Evolutionary conservation across 2,329 filamentous ascomycete genomes (phyloP).

Genomic region (Dactylonectria estremocensis): DNA sequence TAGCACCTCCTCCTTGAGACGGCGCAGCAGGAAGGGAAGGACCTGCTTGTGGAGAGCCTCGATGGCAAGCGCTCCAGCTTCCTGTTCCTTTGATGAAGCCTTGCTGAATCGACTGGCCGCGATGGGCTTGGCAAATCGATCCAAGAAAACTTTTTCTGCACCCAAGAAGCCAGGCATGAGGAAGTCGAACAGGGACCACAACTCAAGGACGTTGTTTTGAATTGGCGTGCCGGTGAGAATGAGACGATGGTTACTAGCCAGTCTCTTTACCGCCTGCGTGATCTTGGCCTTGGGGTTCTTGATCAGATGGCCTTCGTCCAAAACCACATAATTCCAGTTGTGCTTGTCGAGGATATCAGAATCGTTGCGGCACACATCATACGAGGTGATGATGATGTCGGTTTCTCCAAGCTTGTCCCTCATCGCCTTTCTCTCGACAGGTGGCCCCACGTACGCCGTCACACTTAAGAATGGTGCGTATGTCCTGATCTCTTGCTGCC

Average conservation of each 20-base stretch:
- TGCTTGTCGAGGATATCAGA: constrained; percentile 86
- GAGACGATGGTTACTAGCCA: constrained; percentile 92
- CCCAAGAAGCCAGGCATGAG: constrained; percentile 98
- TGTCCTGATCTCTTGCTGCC: constrained; percentile 97
- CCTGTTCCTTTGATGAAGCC: constrained; percentile 97
- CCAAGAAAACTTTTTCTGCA: constrained; percentile 94
- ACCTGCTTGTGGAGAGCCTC: constrained; percentile 99
- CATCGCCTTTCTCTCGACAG: constrained; percentile 82
- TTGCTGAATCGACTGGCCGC: constrained; percentile 96
- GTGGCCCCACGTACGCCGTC: constrained; percentile 92
- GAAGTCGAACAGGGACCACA: constrained; percentile 99
- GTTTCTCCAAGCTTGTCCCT: constrained; percentile 80
- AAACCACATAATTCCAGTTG: constrained; percentile 97
- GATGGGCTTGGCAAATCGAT: constrained; percentile 95
- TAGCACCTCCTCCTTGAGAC: constrained; percentile 96
- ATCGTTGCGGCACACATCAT: constrained; percentile 98
- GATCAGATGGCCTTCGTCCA: constrained; percentile 98
- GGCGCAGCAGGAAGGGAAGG: constrained; percentile 93
- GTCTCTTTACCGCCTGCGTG: constrained; percentile 89
- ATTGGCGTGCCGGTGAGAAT: constrained; percentile 98
- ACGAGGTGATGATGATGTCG: constrained; percentile 97
- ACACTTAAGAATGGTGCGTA: constrained; percentile 95
- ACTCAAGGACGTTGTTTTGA: constrained; percentile 96
- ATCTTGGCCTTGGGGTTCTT: constrained; percentile 99
- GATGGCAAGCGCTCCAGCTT: constrained; percentile 94